Base-by-base conservation (phyloP, 495 filamentous ascomycete genomes). In the Arthonia radiata region DNA sequence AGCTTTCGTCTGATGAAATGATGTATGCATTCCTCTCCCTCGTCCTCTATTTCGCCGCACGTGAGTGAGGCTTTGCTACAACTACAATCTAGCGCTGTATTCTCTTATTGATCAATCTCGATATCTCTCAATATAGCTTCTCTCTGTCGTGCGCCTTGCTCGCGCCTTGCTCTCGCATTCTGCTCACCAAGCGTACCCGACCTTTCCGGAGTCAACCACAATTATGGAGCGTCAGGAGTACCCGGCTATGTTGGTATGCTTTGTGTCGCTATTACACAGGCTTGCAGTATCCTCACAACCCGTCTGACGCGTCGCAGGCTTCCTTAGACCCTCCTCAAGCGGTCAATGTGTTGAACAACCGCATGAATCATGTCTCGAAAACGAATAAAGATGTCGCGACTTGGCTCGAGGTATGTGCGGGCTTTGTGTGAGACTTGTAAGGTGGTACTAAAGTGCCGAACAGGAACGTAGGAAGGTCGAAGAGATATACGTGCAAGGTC, bases 221-320 rank as follows among this genome's bases (percentile, higher is more conserved):
- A n/a, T n/a, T n/a, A n/a, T n/a, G n/a, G n/a, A n/a, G n/a, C 64
- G 83, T 47, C 64, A 77, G 47, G 86, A 97, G 51, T 97, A 97
- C 54, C 83, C 86, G 43, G 74, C 74, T 15, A 67, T 97, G 62
- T 67, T 94, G 74, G 86, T 97, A 63, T 49, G 77, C 41, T 30
- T 18, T 17, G 27, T 29, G 16, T 32, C 31, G 19, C 28, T 34
- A 18, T 26, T 23, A 17, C 23, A 22, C 32, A 32, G 26, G 29
- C 27, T 18, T 26, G 25, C 28, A n/a, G 28, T 22, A 16, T 29
- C 31, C 34, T 29, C 25, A 15, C 23, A 16, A 18, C 19, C 14
- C 15, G 26, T 14, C 15, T 7, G 12, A 17, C 11, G 5, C 25
- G 16, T 16, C 18, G 31, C 40, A 94, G 83, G 71, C 67, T 31